Evolutionary conservation across 2,329 filamentous ascomycete genomes (phyloP), one percentile per base, ranked within the genome.

Genomic region (Daldinia sp.): DNA sequence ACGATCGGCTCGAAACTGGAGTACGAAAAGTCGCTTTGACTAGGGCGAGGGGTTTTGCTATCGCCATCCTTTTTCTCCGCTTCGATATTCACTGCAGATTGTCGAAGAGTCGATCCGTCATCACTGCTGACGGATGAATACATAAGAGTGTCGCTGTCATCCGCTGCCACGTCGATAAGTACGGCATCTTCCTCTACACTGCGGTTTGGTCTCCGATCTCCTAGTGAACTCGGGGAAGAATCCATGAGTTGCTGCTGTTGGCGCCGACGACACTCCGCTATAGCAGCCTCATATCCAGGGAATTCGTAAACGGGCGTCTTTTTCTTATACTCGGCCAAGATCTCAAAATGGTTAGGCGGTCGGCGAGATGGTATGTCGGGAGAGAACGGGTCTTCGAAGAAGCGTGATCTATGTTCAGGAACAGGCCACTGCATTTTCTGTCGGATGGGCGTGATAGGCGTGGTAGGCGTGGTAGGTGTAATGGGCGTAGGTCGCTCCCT

Each of bases 251-350:
- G 25, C 30, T 51, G 19, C 17, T 51, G 29, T 8, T 50, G 49
- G 13, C n/a, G 30, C 3, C 11, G 30, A 3, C 19, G 49, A 35
- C n/a, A 13, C n/a, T 45, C 21, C 4, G 25, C 29, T 13, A n/a
- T 21, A 2, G 34, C 34, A 19, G 19, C 43, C 41, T 55, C 27
- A 41, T 71, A 68, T 0, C 66, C 66, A 0, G 70, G 70, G 1
- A 34, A 66, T 1, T 61, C 13, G 7, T 39, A 70, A 0, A 68
- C 68, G 0, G 71, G 70, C 2, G 70, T 72, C 32, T 67, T 66
- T 45, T 69, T 70, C 39, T 69, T 70, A 29, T 73, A 72, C 3
- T 61, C 47, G 1, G 63, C 58, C 0, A 69, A 1, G 0, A 68
- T 32, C 25, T 68, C 45, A 2, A 61, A 35, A 3, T 64, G 64